A percentile compares a stretch with the other conserved stretches of the same genome.
Evolutionary conservation across 2,329 filamentous ascomycete species (phyloP).

Genomic region (Chaetomium olivaceum): DNA sequence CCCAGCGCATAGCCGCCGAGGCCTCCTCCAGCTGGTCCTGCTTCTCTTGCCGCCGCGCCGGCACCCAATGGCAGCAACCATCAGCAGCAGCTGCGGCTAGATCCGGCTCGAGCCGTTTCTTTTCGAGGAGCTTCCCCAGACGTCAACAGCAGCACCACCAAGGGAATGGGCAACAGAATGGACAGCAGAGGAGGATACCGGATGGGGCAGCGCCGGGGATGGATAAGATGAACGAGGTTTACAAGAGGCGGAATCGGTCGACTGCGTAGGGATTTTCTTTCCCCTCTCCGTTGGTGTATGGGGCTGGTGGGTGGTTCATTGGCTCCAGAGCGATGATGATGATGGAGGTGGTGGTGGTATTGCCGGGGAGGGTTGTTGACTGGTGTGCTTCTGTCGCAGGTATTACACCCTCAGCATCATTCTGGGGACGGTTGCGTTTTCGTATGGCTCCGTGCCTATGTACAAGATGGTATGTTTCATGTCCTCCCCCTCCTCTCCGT

Average conservation of each 20-base stretch:
- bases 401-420: conserved; percentile 77
- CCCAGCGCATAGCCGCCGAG: conserved; percentile 23
- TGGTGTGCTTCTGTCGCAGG: conserved; percentile 42
- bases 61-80: conserved; percentile 20
- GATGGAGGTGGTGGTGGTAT: conserved; percentile 28
- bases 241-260: conserved; percentile 67
- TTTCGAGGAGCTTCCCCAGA: conserved; percentile 26
- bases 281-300: background rate
- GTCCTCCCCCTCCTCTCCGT: background rate
- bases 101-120: conserved; percentile 17
- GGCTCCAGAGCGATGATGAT: too few relatives aligned
- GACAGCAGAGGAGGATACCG: conserved; percentile 17
- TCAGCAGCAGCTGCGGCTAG: background rate
- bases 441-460: conserved; percentile 80
- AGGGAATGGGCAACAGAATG: conserved; percentile 31
- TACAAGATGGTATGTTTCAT: conserved; percentile 75
- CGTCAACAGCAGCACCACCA: conserved; percentile 35
- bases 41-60: conserved; percentile 24
- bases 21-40: conserved; percentile 25
- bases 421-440: conserved; percentile 74
- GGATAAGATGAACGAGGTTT: conserved; percentile 64
- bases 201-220: conserved; percentile 51
- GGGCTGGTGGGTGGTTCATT: background rate
- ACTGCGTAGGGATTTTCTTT: conserved; percentile 55
- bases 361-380: conserved; percentile 7